Evolutionary conservation across 257 asterid species (phyloP).

Genomic region (Eustoma russellianum): DNA sequence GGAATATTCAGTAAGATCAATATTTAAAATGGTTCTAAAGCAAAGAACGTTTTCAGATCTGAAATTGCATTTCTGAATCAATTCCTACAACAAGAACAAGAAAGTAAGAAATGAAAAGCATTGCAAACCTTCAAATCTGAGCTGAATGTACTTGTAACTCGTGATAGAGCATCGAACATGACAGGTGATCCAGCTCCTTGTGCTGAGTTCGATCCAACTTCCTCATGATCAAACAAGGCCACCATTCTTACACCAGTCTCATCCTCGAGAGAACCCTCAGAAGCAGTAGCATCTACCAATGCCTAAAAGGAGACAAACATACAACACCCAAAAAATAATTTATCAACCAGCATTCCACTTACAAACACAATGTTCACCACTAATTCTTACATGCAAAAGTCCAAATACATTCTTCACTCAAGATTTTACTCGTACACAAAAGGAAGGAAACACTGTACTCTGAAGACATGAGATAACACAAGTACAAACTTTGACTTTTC

Average conservation of each 20-base stretch:
- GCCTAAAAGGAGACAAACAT: conserved; percentile 46
- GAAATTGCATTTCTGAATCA: background rate
- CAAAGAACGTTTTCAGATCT: background rate
- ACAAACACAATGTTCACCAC: too few species aligned
- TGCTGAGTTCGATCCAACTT: conserved; percentile 88
- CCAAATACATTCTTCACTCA: too few species aligned
- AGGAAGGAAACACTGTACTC: too few species aligned
- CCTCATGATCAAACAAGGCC: conserved; percentile 96
- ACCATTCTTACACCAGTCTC: conserved; percentile 88
- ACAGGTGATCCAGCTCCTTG: conserved; percentile 99
- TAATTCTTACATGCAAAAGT: too few species aligned
- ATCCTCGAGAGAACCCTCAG: conserved; percentile 56
- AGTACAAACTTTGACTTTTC: too few species aligned
- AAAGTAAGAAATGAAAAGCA: background rate
- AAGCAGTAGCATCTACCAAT: conserved; percentile 70
- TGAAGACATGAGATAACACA: too few species aligned
- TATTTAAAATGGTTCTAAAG: background rate
- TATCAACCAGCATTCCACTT: background rate
- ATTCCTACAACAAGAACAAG: background rate
- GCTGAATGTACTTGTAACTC: conserved; percentile 67
- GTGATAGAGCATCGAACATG: conserved; percentile 73
- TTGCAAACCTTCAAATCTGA: conserved; percentile 58
- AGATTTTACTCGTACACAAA: too few species aligned
- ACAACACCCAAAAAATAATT: background rate
- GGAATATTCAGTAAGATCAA: too few species aligned